Percentiles rank a stretch among this genome's conserved stretches.
Conservation (phyloP, 2,329 filamentous ascomycete species). For the Pseudogymnoascus sp. region DNA sequence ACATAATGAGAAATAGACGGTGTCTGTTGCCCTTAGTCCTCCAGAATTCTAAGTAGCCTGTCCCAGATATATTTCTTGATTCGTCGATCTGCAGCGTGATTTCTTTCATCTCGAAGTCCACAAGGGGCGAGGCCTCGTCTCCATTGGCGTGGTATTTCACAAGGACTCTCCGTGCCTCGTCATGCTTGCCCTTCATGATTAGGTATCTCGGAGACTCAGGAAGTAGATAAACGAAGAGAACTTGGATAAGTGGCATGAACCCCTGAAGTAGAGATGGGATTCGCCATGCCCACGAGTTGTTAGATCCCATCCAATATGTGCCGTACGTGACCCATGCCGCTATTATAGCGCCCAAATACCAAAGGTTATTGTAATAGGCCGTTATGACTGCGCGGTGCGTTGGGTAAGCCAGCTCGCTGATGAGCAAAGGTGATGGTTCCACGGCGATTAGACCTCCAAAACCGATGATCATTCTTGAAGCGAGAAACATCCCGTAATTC, state of each 20-base stretch:
- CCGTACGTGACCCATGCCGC: constrained; percentile 26
- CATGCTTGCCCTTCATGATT: constrained; percentile 34
- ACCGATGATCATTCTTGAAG: constrained; percentile 27
- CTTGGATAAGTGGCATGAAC: constrained; percentile 9
- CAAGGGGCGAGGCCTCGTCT: constrained; percentile 35
- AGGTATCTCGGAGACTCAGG: constrained; percentile 10
- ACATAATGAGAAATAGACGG: constrained; percentile 40
- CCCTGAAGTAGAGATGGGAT: constrained; percentile 19
- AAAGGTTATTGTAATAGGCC: constrained; percentile 29
- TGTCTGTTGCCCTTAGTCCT: constrained; percentile 41
- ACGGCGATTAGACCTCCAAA: constrained; percentile 26
- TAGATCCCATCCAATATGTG: constrained; percentile 17
- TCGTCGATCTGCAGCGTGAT: constrained; percentile 23
- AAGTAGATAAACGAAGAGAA: constrained; percentile 8
- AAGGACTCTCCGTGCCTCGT: constrained; percentile 41
- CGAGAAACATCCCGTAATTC: constrained; percentile 26
- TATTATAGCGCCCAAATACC: constrained; percentile 26
- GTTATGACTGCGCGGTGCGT: constrained; percentile 29
- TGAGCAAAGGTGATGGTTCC: constrained; percentile 28
- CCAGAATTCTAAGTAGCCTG: constrained; percentile 25
- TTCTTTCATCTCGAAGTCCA: constrained; percentile 40
- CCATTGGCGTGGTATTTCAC: constrained; percentile 46
- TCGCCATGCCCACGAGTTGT: constrained; percentile 19
- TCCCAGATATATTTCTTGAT: not conserved
- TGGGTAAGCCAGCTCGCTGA: constrained; percentile 30